These are phyloP conservation scores for Fraxinus paxiana DNA, from an alignment of 305 asterid genomes.

Conservation along the genomic window DNA sequence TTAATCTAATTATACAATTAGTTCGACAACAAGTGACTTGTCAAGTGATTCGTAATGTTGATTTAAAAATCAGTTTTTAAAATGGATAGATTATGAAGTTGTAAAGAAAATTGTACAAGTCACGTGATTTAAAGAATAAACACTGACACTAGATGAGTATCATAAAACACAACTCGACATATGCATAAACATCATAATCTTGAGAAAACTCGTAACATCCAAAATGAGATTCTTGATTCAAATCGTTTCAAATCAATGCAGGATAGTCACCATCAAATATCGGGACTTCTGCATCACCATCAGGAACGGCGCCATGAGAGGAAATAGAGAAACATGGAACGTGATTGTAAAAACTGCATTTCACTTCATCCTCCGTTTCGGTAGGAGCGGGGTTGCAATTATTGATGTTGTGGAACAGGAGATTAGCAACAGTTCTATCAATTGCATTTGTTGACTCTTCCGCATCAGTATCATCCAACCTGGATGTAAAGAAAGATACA, in stretches of 20 bases:
- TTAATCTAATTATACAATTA: no score
- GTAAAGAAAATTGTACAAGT: no score
- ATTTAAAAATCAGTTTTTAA: no score
- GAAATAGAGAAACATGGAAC: conserved; percentile 4
- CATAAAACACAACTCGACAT: background rate
- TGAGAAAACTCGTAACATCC: background rate
- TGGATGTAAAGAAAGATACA: conserved; percentile 19
- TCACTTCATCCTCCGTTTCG: background rate
- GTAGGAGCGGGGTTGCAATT: conserved; percentile 8
- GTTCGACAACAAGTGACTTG: no score
- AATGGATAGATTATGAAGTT: no score
- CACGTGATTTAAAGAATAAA: no score
- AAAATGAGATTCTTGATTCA: background rate
- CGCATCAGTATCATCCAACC: conserved; percentile 23
- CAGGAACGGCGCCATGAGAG: conserved; percentile 1
- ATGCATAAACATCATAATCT: background rate
- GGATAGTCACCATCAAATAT: background rate
- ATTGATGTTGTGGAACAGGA: conserved; percentile 34
- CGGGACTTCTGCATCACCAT: conserved; percentile 34
- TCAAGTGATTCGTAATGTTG: no score
- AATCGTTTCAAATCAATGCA: background rate
- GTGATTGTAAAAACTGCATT: background rate
- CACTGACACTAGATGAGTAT: background rate
- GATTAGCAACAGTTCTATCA: conserved; percentile 46
- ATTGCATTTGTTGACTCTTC: conserved; percentile 26